A percentile compares a stretch with the other conserved stretches of the same genome.
These are phyloP conservation scores for Phytophthora pinifolia DNA, from an alignment of 352 stramenopile species.

Conservation along the genomic window DNA sequence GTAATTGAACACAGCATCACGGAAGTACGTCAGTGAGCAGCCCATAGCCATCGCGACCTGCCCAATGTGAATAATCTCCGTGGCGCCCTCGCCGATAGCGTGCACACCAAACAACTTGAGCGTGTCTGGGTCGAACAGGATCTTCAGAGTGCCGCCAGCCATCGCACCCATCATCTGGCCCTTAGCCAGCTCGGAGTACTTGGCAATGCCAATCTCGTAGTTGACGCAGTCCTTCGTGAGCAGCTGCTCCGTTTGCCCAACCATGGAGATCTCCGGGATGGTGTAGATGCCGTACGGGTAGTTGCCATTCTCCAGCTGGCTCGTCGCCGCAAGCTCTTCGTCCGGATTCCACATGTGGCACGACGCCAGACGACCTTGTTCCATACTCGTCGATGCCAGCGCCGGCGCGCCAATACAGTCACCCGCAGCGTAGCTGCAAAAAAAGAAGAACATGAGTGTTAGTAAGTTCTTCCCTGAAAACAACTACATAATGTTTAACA, in stretches of 20 bases:
- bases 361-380: conserved; percentile 81
- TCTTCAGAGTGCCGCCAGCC: conserved; percentile 85
- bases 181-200: conserved; percentile 88
- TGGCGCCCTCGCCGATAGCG: conserved; percentile 87
- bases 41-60: conserved; percentile 87
- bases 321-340: conserved; percentile 54
- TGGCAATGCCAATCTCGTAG: conserved; percentile 88
- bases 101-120: conserved; percentile 88
- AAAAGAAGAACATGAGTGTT: conserved; percentile 1
- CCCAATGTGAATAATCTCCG: conserved; percentile 93
- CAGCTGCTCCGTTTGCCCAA: conserved; percentile 89
- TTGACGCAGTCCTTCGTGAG: conserved; percentile 78
- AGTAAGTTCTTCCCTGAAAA: background rate
- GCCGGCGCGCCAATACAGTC: conserved; percentile 89
- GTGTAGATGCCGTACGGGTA: conserved; percentile 93
- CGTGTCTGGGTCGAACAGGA: conserved; percentile 81
- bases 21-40: conserved; percentile 87
- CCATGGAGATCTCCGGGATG: conserved; percentile 91
- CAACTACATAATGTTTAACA: background rate
- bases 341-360: conserved; percentile 84
- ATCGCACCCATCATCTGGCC: conserved; percentile 87
- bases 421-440: conserved; percentile 76
- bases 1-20: conserved; percentile 92
- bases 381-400: conserved; percentile 89
- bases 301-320: conserved; percentile 73